phyloP scores from a whole-genome alignment of 768 basidiomycete species.

The Naganishia kalamii region DNA sequence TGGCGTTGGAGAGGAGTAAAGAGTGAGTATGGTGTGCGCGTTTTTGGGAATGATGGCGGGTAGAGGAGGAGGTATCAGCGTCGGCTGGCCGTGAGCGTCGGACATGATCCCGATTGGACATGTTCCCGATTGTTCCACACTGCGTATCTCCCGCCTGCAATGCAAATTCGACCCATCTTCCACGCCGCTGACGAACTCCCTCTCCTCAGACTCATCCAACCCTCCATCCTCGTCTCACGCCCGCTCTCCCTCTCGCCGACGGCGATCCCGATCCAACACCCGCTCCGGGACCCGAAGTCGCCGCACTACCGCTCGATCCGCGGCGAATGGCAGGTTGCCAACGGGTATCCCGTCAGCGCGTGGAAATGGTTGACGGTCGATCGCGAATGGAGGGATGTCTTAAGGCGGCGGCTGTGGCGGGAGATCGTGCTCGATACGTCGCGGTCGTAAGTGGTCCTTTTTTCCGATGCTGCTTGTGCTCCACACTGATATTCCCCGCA shows the following conservation, averaged over 20 bases:
- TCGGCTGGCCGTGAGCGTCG: too few species aligned
- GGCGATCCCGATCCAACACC: constrained; percentile 23
- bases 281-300: constrained; percentile 29
- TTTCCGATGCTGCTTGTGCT: background rate
- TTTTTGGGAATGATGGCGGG: too few species aligned
- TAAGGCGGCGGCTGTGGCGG: constrained; percentile 30
- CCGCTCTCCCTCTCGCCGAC: constrained; percentile 17
- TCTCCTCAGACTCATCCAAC: constrained; percentile 30
- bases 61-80: too few species aligned
- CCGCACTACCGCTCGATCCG: constrained; percentile 32
- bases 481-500: background rate
- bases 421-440: constrained; percentile 21
- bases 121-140: too few species aligned
- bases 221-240: constrained; percentile 18
- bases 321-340: constrained; percentile 30
- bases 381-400: constrained; percentile 33
- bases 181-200: too few species aligned
- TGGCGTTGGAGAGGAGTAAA: constrained; percentile 33
- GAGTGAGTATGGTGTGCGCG: constrained; percentile 17
- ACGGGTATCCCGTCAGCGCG: constrained; percentile 33
- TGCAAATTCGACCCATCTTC: too few species aligned
- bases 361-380: constrained; percentile 34
- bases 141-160: too few species aligned
- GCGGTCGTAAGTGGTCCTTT: constrained; percentile 17
- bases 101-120: too few species aligned